Conservation (phyloP, 2,329 filamentous ascomycete genomes). For the Cucurbitaria berberidis region DNA sequence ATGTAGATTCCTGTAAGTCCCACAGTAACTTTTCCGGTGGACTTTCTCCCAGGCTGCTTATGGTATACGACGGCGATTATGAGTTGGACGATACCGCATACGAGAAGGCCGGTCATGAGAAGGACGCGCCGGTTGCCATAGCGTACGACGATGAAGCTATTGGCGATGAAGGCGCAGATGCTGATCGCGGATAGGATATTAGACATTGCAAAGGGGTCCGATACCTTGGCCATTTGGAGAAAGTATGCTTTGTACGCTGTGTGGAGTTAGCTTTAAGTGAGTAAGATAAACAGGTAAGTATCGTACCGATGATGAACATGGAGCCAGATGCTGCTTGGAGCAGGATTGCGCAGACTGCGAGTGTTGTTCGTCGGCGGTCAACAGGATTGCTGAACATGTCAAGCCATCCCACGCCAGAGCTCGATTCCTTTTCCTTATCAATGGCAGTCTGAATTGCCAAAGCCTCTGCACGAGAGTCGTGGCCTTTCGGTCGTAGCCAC, state of each 20-base stretch:
- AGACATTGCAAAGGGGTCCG: conserved; percentile 62
- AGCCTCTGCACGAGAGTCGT: conserved; percentile 48
- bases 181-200: conserved; percentile 63
- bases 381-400: conserved; percentile 47
- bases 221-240: conserved; percentile 64
- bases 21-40: conserved; percentile 57
- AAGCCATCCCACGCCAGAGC: conserved; percentile 36
- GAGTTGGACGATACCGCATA: conserved; percentile 63
- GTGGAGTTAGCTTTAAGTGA: background rate
- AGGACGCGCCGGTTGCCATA: conserved; percentile 62
- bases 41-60: conserved; percentile 44
- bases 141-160: conserved; percentile 59
- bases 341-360: conserved; percentile 44
- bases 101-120: conserved; percentile 57
- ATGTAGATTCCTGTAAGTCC: conserved; percentile 62
- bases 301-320: conserved; percentile 51
- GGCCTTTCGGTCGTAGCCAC: conserved; percentile 43
- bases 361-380: conserved; percentile 44
- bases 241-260: conserved; percentile 59
- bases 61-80: conserved; percentile 62
- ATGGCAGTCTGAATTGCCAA: conserved; percentile 42
- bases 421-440: conserved; percentile 40
- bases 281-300: conserved; percentile 21
- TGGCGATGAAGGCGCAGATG: conserved; percentile 62
- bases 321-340: conserved; percentile 47